Percentiles rank a stretch among this genome's conserved stretches.
Conservation (phyloP, 805 yeast genomes). For the Saturnispora zaruensis region DNA sequence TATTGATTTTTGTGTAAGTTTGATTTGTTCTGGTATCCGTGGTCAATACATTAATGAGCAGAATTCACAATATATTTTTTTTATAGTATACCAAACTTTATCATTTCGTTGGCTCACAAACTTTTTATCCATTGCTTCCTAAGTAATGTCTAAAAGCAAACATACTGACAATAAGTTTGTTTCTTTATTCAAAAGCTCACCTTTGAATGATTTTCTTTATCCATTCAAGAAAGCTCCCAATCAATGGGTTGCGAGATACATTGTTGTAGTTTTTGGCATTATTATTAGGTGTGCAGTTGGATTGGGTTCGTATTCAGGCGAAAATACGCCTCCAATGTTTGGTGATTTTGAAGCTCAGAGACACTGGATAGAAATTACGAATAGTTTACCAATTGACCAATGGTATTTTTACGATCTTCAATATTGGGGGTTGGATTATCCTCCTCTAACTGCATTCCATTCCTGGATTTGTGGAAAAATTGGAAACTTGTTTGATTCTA, state of each 20-base stretch:
- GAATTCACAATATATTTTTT: too few species aligned
- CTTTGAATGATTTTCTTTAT: slow-evolving; percentile 67
- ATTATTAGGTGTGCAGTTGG: slow-evolving; percentile 81
- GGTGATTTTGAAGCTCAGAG: slow-evolving; percentile 98
- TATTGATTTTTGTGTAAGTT: too few species aligned
- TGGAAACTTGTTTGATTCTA: slow-evolving; percentile 52
- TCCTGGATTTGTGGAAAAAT: slow-evolving; percentile 71
- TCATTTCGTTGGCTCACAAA: too few species aligned
- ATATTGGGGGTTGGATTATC: slow-evolving; percentile 97
- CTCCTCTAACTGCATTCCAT: slow-evolving; percentile 93
- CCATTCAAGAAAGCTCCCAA: slow-evolving; percentile 75
- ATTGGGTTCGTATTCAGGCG: slow-evolving; percentile 80
- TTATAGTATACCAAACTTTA: not conserved
- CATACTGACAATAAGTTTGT: slow-evolving; percentile 19
- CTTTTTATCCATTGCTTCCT: not conserved
- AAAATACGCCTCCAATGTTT: slow-evolving; percentile 60
- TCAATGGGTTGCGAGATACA: slow-evolving; percentile 85
- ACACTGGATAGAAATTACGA: slow-evolving; percentile 94
- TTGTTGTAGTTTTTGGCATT: slow-evolving; percentile 62
- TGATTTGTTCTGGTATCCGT: not conserved
- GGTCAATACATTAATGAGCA: not conserved
- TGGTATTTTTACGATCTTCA: slow-evolving; percentile 90
- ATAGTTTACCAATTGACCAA: slow-evolving; percentile 54
- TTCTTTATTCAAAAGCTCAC: slow-evolving; percentile 39
- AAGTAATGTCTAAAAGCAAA: not conserved